phyloP scores from a whole-genome alignment of 306 rosid genomes.

The Dryas alaskensis region DNA sequence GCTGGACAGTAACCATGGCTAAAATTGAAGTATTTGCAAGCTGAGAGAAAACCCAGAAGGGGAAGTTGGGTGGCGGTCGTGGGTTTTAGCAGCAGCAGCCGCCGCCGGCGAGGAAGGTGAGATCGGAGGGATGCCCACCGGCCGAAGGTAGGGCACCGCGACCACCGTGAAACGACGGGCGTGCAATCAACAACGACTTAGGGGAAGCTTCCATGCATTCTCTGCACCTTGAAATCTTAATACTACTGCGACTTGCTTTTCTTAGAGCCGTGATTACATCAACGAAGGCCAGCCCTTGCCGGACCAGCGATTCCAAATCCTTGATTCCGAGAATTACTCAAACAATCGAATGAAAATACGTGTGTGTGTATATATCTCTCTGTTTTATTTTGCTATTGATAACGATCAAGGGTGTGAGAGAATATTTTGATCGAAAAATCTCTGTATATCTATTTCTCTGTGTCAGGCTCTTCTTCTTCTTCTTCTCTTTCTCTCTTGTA shows the following conservation, averaged over 20 bases:
- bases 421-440: not conserved
- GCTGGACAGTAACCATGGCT: constrained; percentile 26
- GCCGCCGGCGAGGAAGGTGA: constrained; percentile 47
- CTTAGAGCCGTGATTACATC: constrained; percentile 37
- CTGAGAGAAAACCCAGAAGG: not conserved
- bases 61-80: not conserved
- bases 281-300: constrained; percentile 29
- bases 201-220: constrained; percentile 28
- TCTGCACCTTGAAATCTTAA: constrained; percentile 25
- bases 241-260: constrained; percentile 6
- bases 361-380: no score
- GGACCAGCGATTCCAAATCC: constrained; percentile 23
- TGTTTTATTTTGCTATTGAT: no score
- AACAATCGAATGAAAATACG: no score
- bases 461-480: not conserved
- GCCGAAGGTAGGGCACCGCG: constrained; percentile 50
- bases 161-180: constrained; percentile 47
- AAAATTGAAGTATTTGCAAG: not conserved
- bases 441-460: not conserved
- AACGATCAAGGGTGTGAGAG: not conserved
- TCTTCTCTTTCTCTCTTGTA: not conserved
- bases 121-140: constrained; percentile 49
- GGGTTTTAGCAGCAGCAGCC: constrained; percentile 18
- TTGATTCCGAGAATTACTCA: not conserved
- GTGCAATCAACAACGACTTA: constrained; percentile 30